Conservation (phyloP, 2,329 filamentous ascomycete species). For the Colletotrichum cordylinicola region DNA sequence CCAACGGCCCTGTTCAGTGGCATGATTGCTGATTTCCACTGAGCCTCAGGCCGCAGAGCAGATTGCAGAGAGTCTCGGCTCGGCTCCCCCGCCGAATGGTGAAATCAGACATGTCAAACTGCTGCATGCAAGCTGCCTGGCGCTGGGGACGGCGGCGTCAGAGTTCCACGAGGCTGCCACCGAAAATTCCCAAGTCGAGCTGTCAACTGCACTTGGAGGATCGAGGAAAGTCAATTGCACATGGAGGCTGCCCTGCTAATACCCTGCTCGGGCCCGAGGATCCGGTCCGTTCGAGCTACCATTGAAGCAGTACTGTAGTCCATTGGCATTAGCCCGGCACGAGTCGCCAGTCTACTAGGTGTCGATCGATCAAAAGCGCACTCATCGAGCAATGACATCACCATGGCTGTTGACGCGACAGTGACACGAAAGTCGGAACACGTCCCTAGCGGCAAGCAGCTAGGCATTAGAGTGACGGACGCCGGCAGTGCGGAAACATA, state of each 20-base stretch:
- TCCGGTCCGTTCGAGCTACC: neutral
- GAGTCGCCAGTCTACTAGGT: neutral
- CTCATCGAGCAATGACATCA: conserved; percentile 12
- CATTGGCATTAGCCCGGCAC: neutral
- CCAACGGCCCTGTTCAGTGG: neutral
- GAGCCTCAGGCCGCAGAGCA: neutral
- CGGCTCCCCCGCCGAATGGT: neutral
- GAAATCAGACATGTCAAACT: neutral
- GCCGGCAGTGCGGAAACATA: neutral
- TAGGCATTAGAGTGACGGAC: neutral
- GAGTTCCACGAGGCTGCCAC: neutral
- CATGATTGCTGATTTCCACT: neutral
- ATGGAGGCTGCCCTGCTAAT: neutral
- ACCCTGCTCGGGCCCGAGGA: neutral
- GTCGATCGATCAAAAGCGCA: neutral
- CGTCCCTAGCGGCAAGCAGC: neutral
- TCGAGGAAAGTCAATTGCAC: neutral
- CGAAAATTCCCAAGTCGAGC: neutral
- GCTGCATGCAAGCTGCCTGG: neutral
- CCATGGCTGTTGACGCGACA: neutral
- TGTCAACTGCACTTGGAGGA: neutral
- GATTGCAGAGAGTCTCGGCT: neutral
- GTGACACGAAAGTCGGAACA: neutral
- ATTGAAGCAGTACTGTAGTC: neutral
- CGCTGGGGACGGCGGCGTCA: neutral